Evolutionary conservation across 2,329 filamentous ascomycete species (phyloP).

Genomic region (Dothistroma septosporum): DNA sequence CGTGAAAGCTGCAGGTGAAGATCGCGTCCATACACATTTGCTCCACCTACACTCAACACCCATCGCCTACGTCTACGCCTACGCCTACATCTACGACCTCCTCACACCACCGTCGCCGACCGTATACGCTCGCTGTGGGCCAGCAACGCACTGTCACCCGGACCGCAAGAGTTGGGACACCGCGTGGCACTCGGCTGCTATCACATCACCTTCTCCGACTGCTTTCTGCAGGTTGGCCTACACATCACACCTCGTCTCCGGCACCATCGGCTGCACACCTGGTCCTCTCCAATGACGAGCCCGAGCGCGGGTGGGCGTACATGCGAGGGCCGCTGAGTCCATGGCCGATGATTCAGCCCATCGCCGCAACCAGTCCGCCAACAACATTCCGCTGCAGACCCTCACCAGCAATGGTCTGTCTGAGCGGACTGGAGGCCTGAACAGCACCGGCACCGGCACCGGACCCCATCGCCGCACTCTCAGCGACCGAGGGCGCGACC

Average conservation of each 20-base stretch:
- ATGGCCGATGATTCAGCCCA: constrained; percentile 50
- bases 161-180: neutral
- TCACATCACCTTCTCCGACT: neutral
- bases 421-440: constrained; percentile 29
- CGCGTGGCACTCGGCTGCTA: neutral
- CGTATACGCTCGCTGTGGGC: neutral
- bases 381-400: constrained; percentile 64
- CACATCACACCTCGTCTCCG: neutral
- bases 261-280: neutral
- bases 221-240: neutral
- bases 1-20: no score
- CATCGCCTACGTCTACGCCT: neutral
- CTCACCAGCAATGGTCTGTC: constrained; percentile 32
- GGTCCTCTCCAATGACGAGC: constrained; percentile 5
- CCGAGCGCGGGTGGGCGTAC: neutral
- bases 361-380: constrained; percentile 46
- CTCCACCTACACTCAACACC: neutral
- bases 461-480: constrained; percentile 43
- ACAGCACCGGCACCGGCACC: constrained; percentile 27
- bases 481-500: constrained; percentile 47
- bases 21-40: no score
- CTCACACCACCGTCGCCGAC: neutral
- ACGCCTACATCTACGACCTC: neutral
- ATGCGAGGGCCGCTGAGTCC: constrained; percentile 19
- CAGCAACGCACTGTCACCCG: neutral